phyloP scores from a whole-genome alignment of 192 early-diverging fungal species.

The Phycomyces nitens region DNA sequence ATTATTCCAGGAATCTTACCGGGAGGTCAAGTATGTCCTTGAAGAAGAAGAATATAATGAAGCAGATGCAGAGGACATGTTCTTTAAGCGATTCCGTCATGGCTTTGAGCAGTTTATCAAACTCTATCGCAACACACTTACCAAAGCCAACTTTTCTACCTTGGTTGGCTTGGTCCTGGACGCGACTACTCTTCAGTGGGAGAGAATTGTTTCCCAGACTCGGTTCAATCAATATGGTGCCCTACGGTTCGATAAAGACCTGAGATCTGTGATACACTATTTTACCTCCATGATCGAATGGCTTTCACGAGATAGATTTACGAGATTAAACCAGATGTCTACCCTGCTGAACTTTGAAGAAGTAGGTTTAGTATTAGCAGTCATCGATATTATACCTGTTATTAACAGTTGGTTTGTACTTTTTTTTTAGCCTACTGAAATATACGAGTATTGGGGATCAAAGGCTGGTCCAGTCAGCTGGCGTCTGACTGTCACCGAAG shows the following conservation, averaged over 20 bases:
- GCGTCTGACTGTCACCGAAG: constrained; percentile 67
- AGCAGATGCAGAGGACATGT: constrained; percentile 71
- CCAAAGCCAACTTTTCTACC: constrained; percentile 66
- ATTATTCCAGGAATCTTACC: constrained; percentile 75
- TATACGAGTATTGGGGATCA: constrained; percentile 68
- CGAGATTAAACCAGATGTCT: constrained; percentile 80
- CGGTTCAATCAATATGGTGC: constrained; percentile 93
- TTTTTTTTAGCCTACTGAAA: constrained; percentile 60
- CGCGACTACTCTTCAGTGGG: constrained; percentile 78
- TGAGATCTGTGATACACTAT: constrained; percentile 68
- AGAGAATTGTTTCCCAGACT: constrained; percentile 77
- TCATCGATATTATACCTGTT: no score
- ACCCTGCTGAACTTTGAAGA: constrained; percentile 78
- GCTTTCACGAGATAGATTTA: constrained; percentile 71
- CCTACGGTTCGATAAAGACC: constrained; percentile 89
- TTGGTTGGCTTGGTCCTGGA: constrained; percentile 63
- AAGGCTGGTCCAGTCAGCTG: constrained; percentile 63
- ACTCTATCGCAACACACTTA: constrained; percentile 48
- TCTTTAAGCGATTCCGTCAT: constrained; percentile 77
- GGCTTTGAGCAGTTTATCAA: constrained; percentile 51
- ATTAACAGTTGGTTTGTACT: no score
- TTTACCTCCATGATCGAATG: constrained; percentile 57
- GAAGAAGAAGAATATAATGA: constrained; percentile 91
- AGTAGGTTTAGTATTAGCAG: constrained; percentile 41
- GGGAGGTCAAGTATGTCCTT: constrained; percentile 86